Evolutionary conservation across 1,284 basidiomycete species (phyloP).

Genomic region (Cryptococcus depauperatus): DNA sequence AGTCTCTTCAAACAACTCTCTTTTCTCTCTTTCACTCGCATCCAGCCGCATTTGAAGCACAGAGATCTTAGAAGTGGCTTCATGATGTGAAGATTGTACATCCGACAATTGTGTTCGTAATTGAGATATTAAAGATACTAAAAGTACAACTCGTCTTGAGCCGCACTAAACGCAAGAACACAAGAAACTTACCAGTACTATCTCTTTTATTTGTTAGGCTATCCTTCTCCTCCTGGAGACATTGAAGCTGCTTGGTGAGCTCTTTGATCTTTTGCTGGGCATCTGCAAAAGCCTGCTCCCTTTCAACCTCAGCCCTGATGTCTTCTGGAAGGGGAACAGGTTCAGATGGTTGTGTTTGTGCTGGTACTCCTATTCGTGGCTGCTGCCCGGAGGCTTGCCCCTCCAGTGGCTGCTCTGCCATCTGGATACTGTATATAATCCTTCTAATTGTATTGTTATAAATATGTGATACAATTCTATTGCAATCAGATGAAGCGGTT

Average conservation of each 20-base stretch:
- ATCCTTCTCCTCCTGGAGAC: conserved; percentile 27
- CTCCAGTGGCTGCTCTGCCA: too few species aligned
- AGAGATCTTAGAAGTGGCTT: conserved; percentile 27
- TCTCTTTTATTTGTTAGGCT: conserved; percentile 23
- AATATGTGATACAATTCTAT: too few species aligned
- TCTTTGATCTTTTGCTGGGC: conserved; percentile 26
- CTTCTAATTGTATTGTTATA: too few species aligned
- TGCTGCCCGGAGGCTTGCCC: conserved; percentile 4
- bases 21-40: conserved; percentile 39
- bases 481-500: too few species aligned
- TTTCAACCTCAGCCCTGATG: conserved; percentile 39
- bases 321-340: conserved; percentile 15
- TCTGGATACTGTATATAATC: too few species aligned
- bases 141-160: neutral
- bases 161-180: neutral
- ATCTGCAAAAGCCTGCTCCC: conserved; percentile 40
- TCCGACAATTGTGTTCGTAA: conserved; percentile 33
- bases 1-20: conserved; percentile 36
- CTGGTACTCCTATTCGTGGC: neutral
- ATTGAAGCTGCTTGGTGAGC: conserved; percentile 29
- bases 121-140: conserved; percentile 32
- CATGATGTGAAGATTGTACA: conserved; percentile 30
- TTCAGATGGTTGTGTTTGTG: conserved; percentile 1
- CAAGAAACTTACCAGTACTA: conserved; percentile 25
- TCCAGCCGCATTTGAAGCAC: conserved; percentile 32